A percentile compares a stretch with the other conserved stretches of the same genome.
These are phyloP conservation scores for Ganoderma leucocontextum DNA, from an alignment of 1,284 basidiomycete species.

Conservation along the genomic window DNA sequence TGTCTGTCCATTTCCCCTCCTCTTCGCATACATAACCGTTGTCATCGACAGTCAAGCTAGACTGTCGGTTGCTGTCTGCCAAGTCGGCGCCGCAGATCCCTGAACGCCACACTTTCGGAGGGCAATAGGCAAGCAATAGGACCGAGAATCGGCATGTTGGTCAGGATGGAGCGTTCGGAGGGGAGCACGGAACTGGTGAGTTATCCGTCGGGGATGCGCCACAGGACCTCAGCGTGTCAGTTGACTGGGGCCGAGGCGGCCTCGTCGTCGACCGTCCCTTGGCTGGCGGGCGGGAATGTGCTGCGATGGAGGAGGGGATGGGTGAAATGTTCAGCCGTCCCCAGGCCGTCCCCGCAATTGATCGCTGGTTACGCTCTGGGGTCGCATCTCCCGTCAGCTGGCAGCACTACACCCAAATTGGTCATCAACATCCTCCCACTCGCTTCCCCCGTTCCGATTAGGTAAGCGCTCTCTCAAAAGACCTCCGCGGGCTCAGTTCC, in stretches of 20 bases:
- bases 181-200: background rate
- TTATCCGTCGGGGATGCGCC: background rate
- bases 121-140: background rate
- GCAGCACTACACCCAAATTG: conserved; percentile 27
- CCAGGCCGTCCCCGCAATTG: conserved; percentile 21
- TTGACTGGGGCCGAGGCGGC: background rate
- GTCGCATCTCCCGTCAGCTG: conserved; percentile 26
- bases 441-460: conserved; percentile 20
- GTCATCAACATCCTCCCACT: conserved; percentile 8
- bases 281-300: background rate
- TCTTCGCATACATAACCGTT: background rate
- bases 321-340: conserved; percentile 14
- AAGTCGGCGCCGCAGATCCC: background rate
- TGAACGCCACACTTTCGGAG: background rate
- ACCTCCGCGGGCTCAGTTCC: conserved; percentile 6
- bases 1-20: background rate
- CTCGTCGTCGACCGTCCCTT: background rate
- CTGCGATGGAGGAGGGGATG: conserved; percentile 14
- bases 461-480: conserved; percentile 33
- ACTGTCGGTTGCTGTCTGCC: background rate
- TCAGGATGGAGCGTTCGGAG: background rate
- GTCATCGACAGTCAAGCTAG: background rate
- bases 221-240: background rate
- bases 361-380: conserved; percentile 24
- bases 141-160: background rate